Evolutionary conservation across 2,329 filamentous ascomycete species (phyloP).

Genomic region (Trichoderma asperellum): DNA sequence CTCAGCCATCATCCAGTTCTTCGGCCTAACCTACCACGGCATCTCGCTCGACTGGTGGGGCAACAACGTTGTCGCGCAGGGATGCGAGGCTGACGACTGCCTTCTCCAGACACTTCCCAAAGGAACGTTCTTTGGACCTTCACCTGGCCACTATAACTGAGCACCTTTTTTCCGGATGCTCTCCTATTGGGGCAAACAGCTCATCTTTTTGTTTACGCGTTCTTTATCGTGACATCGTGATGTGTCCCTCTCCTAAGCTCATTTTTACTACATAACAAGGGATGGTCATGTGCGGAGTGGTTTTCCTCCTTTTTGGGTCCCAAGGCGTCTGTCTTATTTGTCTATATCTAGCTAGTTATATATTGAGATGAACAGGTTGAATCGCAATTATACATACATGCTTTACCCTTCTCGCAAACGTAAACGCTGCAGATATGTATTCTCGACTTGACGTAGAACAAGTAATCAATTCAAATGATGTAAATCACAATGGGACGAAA

Average conservation of each 20-base stretch:
- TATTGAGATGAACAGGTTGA: not conserved
- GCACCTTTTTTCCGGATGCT: not conserved
- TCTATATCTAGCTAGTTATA: not conserved
- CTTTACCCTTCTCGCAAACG: not conserved
- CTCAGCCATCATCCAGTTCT: conserved; percentile 49
- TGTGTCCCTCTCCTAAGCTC: not conserved
- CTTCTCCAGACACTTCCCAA: conserved; percentile 33
- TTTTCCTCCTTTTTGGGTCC: not conserved
- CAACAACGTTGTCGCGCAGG: conserved; percentile 40
- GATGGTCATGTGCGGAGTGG: not conserved
- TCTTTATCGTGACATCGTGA: not conserved
- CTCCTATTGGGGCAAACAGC: not conserved
- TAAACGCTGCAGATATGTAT: no score
- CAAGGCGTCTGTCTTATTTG: not conserved
- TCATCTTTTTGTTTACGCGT: not conserved
- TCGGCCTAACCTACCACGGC: conserved; percentile 42
- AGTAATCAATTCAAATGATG: not conserved
- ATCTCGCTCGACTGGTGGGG: conserved; percentile 50
- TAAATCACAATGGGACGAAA: not conserved
- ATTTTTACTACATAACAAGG: not conserved
- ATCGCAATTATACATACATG: not conserved
- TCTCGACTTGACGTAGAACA: no score
- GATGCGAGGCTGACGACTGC: conserved; percentile 32
- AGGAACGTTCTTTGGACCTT: conserved; percentile 38
- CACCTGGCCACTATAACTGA: conserved; percentile 23